Evolutionary conservation across 78 protist genomes (phyloP).

Genomic region (Planoprotostelium fungivorum): DNA sequence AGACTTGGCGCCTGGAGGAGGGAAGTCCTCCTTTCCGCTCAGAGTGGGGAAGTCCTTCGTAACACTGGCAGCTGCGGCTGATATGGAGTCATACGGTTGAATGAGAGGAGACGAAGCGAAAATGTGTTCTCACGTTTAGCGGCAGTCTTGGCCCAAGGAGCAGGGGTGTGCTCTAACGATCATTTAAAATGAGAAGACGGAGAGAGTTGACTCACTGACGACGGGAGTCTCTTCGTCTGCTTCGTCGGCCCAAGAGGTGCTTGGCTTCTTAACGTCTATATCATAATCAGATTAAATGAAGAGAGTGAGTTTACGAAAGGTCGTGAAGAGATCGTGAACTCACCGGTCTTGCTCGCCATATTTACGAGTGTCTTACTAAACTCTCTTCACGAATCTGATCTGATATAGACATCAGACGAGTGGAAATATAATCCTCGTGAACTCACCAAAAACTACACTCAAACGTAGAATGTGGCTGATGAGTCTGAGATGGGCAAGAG

Average conservation of each 20-base stretch:
- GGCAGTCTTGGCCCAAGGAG: background rate
- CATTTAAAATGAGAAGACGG: background rate
- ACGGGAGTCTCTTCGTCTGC: background rate
- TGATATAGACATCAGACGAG: no score
- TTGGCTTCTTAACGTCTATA: background rate
- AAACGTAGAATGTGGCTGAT: no score
- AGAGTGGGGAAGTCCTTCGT: background rate
- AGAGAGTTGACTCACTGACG: background rate
- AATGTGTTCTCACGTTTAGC: no score
- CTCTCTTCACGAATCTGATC: no score
- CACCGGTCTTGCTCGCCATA: background rate
- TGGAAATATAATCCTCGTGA: no score
- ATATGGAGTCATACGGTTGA: no score
- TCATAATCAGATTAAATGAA: background rate
- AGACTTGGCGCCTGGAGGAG: background rate
- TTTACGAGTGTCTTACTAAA: no score
- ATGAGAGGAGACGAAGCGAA: no score
- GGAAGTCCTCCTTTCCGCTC: background rate
- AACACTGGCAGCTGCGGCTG: background rate
- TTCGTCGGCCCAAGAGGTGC: background rate
- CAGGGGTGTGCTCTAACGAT: background rate
- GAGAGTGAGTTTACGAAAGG: background rate
- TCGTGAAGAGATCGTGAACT: background rate
- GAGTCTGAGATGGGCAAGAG: no score
- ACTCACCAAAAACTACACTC: no score